A percentile compares a stretch with the other conserved stretches of the same genome.
Conservation (phyloP, 768 basidiomycete species). For the Fibroporia radiculosa region DNA sequence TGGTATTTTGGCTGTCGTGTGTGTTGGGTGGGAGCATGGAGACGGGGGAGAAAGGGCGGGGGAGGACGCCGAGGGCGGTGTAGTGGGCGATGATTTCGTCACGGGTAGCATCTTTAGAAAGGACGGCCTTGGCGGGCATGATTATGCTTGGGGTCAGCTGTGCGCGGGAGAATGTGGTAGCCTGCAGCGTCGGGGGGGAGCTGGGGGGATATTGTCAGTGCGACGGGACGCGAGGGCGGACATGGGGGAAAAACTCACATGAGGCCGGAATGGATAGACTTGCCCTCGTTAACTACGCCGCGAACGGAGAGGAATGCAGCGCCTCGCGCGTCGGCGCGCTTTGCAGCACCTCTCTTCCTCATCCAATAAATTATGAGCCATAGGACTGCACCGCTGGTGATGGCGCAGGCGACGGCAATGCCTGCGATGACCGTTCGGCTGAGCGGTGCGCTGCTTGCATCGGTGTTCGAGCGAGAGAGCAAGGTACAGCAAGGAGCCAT, state of each 20-base stretch:
- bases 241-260: neutral
- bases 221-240: neutral
- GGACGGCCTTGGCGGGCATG: constrained; percentile 44
- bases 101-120: constrained; percentile 27
- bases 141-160: constrained; percentile 38
- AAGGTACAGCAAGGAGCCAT: neutral
- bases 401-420: constrained; percentile 29
- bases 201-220: neutral
- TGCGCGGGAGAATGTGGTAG: constrained; percentile 31
- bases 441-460: constrained; percentile 17
- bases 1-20: neutral
- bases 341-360: constrained; percentile 25
- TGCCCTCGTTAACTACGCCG: constrained; percentile 33
- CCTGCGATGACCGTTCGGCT: constrained; percentile 27
- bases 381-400: constrained; percentile 28
- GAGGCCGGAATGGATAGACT: neutral
- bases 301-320: constrained; percentile 38
- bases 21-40: constrained; percentile 8
- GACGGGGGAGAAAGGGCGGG: constrained; percentile 35
- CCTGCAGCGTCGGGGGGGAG: neutral
- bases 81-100: constrained; percentile 40
- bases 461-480: neutral
- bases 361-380: constrained; percentile 37
- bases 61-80: constrained; percentile 33
- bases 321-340: constrained; percentile 5